Evolutionary conservation across 148 eudicot genomes (phyloP).

Genomic region (Vaccinium vitisidaea): DNA sequence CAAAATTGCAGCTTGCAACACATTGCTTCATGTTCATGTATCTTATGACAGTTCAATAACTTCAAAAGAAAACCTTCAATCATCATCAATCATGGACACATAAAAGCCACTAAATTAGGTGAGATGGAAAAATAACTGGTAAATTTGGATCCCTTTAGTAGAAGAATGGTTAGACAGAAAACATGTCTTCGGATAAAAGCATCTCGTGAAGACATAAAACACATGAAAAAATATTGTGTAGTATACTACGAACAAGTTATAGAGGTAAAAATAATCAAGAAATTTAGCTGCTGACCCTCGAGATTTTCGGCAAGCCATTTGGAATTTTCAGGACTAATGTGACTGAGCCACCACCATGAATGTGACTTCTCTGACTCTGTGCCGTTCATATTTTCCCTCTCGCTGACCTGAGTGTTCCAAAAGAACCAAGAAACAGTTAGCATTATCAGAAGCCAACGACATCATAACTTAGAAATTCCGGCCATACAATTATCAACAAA

Average conservation of each 20-base stretch:
- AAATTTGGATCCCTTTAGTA: not conserved
- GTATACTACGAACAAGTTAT: not conserved
- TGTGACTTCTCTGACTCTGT: slow-evolving; percentile 2
- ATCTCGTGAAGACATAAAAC: not conserved
- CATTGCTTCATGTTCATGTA: not conserved
- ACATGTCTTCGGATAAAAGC: not conserved
- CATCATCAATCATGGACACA: not conserved
- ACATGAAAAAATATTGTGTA: not conserved
- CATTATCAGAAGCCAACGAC: not conserved
- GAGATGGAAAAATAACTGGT: not conserved
- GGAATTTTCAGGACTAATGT: slow-evolving; percentile 21
- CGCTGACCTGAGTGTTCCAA: not conserved
- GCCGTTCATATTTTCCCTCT: not conserved
- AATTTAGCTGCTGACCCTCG: slow-evolving; percentile 30
- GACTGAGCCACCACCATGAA: slow-evolving; percentile 11
- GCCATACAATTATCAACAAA: not conserved
- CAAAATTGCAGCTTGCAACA: not conserved
- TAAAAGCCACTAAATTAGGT: not conserved
- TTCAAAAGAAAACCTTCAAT: not conserved
- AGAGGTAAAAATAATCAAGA: not conserved
- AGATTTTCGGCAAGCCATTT: slow-evolving; percentile 43
- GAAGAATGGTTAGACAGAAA: not conserved
- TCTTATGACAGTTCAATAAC: not conserved
- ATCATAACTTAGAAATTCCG: not conserved
- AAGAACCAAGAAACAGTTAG: not conserved